These are phyloP conservation scores for Silybum marianum DNA, from an alignment of 129 eudicot genomes.

Conservation along the genomic window DNA sequence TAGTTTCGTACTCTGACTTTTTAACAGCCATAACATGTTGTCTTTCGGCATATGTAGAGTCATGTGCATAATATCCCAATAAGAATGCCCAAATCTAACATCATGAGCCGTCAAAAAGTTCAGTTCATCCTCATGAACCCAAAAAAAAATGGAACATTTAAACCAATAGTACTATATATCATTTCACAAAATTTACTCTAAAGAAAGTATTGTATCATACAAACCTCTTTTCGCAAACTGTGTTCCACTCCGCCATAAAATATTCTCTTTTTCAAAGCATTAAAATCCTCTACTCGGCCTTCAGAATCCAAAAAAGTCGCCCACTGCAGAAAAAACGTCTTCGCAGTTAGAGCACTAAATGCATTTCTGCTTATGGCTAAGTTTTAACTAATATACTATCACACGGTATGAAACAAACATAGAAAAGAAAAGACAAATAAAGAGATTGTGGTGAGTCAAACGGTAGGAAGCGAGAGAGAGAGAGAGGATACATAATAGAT, in stretches of 20 bases:
- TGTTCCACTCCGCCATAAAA: conserved; percentile 79
- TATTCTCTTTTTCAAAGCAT: conserved; percentile 64
- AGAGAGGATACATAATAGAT: too few species aligned
- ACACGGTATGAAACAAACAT: background rate
- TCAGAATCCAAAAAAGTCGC: conserved; percentile 62
- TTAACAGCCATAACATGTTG: conserved; percentile 56
- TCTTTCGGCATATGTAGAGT: conserved; percentile 73
- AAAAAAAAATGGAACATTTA: conserved; percentile 5
- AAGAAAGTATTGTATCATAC: background rate
- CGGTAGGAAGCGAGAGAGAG: too few species aligned
- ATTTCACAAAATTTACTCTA: background rate
- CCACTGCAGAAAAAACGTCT: conserved; percentile 56
- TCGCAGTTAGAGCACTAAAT: background rate
- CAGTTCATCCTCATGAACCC: conserved; percentile 10
- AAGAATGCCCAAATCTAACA: conserved; percentile 70
- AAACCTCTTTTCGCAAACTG: conserved; percentile 69
- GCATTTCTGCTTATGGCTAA: background rate
- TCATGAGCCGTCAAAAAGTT: background rate
- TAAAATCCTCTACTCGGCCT: conserved; percentile 59
- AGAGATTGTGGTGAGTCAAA: too few species aligned
- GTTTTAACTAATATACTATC: background rate
- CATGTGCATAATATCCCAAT: conserved; percentile 57
- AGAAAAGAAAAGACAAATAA: too few species aligned
- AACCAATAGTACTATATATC: background rate
- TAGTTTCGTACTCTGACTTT: conserved; percentile 67